Conservation (phyloP, 805 yeast genomes). For the Saturnispora besseyi region DNA sequence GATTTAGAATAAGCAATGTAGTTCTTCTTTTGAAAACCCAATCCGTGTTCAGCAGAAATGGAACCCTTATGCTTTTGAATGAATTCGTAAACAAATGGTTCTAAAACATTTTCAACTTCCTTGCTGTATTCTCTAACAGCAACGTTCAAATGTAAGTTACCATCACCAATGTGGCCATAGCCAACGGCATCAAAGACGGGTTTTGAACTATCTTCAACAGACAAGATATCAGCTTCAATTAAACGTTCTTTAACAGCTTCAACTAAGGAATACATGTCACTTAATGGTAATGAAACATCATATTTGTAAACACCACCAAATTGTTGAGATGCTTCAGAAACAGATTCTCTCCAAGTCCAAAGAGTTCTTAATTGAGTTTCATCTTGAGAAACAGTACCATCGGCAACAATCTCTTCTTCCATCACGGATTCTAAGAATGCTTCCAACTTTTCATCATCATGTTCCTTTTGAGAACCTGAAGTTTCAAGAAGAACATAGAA, state of each 20-base stretch:
- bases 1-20: constrained; percentile 81
- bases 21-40: constrained; percentile 93
- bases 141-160: constrained; percentile 89
- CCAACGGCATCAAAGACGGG: constrained; percentile 91
- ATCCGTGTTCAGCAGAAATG: constrained; percentile 94
- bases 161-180: constrained; percentile 98
- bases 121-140: constrained; percentile 78
- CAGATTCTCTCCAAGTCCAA: constrained; percentile 95
- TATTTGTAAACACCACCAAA: constrained; percentile 96
- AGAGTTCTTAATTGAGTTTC: constrained; percentile 74
- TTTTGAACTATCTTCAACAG: constrained; percentile 46
- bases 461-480: constrained; percentile 89
- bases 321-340: constrained; percentile 79
- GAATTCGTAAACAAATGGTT: constrained; percentile 95
- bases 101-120: constrained; percentile 70
- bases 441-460: constrained; percentile 86
- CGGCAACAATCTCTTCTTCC: constrained; percentile 78
- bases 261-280: constrained; percentile 72
- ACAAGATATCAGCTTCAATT: constrained; percentile 46
- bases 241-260: constrained; percentile 64
- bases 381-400: constrained; percentile 95
- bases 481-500: constrained; percentile 91
- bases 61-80: constrained; percentile 69
- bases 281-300: constrained; percentile 86
- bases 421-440: constrained; percentile 72